A percentile compares a stretch with the other conserved stretches of the same genome.
Evolutionary conservation across 768 basidiomycete genomes (phyloP).

Genomic region (Podaxis sp.): DNA sequence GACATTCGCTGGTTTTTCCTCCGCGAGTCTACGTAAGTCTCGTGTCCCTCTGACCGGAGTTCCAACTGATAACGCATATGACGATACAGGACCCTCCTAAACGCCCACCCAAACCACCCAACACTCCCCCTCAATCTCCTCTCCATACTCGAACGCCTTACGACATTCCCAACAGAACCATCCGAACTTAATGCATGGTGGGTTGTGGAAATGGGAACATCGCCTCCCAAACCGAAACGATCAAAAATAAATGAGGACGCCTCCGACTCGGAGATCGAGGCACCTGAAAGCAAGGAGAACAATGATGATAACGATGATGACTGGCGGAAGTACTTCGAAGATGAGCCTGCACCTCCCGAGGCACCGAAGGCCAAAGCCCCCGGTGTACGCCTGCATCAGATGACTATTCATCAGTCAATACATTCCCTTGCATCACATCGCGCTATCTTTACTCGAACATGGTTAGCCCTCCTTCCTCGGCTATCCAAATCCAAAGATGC

Average conservation of each 20-base stretch:
- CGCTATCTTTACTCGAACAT: conserved; percentile 79
- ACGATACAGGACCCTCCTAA: conserved; percentile 29
- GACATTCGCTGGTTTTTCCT: conserved; percentile 92
- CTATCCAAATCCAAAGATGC: conserved; percentile 41
- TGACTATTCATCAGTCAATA: conserved; percentile 76
- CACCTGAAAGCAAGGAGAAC: conserved; percentile 31
- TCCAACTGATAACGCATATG: background rate
- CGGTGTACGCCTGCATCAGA: conserved; percentile 53
- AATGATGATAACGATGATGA: conserved; percentile 47
- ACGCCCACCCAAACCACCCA: conserved; percentile 31
- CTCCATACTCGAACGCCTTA: conserved; percentile 63
- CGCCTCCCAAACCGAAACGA: conserved; percentile 51
- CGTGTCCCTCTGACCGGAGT: background rate
- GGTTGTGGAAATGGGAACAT: conserved; percentile 64
- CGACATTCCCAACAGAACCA: conserved; percentile 70
- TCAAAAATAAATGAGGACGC: conserved; percentile 35
- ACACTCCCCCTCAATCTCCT: conserved; percentile 49
- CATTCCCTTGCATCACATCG: conserved; percentile 77
- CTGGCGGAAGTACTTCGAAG: conserved; percentile 86
- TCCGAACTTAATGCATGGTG: conserved; percentile 78
- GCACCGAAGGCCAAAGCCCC: conserved; percentile 34
- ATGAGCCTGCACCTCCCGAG: conserved; percentile 40
- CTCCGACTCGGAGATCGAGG: conserved; percentile 36
- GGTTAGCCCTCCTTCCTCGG: conserved; percentile 70
- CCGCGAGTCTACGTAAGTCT: conserved; percentile 67